Evolutionary conservation across 75 land plant species (phyloP).

Genomic region (Cupressus sempervirens): DNA sequence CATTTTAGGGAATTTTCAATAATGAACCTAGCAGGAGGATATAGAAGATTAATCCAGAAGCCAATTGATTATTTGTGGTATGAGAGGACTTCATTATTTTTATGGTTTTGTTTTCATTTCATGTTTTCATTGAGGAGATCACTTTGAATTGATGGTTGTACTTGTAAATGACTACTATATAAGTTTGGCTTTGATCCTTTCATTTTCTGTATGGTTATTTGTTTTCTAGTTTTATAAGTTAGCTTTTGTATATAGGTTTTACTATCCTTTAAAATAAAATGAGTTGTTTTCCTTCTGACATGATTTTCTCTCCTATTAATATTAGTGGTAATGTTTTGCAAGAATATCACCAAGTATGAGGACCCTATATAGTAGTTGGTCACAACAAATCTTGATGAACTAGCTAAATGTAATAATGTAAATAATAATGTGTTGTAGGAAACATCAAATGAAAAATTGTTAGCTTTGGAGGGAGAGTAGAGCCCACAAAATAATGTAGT

Average conservation of each 20-base stretch:
- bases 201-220: not conserved
- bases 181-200: not conserved
- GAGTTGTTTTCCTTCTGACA: slow-evolving; percentile 6
- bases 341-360: slow-evolving; percentile 70
- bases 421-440: not conserved
- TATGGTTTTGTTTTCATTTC: not conserved
- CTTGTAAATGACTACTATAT: not conserved
- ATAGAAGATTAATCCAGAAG: slow-evolving; percentile 71
- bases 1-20: slow-evolving; percentile 77
- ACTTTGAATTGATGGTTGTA: not conserved
- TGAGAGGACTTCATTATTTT: not conserved
- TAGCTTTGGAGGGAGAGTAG: not conserved
- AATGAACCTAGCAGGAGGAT: slow-evolving; percentile 68
- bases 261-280: not conserved
- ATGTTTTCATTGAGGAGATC: not conserved
- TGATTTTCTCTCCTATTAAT: not conserved
- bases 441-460: not conserved
- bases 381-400: slow-evolving; percentile 71
- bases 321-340: slow-evolving; percentile 18
- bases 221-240: not conserved
- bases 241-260: not conserved
- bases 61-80: slow-evolving; percentile 81
- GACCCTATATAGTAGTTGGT: slow-evolving; percentile 60
- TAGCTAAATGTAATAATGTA: slow-evolving; percentile 19
- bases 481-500: slow-evolving; percentile 5